Percentiles rank a stretch among this genome's conserved stretches.
Conservation (phyloP, 2,329 filamentous ascomycete genomes). For the Botryotinia narcissicola region DNA sequence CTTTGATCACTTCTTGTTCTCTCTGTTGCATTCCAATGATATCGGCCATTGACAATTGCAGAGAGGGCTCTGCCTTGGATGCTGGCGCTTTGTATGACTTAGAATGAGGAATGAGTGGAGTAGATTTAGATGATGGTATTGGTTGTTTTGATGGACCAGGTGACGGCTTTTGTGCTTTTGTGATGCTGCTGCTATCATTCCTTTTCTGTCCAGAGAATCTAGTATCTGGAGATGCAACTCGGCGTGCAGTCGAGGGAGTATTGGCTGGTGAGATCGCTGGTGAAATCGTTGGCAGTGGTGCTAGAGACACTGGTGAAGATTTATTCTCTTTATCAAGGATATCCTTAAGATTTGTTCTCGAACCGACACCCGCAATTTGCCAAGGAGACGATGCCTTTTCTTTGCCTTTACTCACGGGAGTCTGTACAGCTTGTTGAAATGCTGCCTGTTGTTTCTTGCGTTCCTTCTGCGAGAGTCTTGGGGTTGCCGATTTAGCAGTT, state of each 20-base stretch:
- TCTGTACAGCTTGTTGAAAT: slow-evolving; percentile 42
- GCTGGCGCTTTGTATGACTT: slow-evolving; percentile 58
- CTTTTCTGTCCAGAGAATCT: slow-evolving; percentile 57
- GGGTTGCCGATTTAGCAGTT: slow-evolving; percentile 41
- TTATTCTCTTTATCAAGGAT: slow-evolving; percentile 42
- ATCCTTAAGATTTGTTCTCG: slow-evolving; percentile 52
- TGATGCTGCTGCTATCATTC: slow-evolving; percentile 21
- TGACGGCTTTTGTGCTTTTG: slow-evolving; percentile 23
- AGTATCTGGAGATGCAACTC: slow-evolving; percentile 61
- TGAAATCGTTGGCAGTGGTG: slow-evolving; percentile 28
- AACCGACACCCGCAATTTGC: slow-evolving; percentile 55
- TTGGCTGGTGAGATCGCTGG: slow-evolving; percentile 32
- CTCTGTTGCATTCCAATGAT: slow-evolving; percentile 85
- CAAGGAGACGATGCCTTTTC: slow-evolving; percentile 55
- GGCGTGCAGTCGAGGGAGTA: slow-evolving; percentile 41
- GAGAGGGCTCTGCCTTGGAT: slow-evolving; percentile 59
- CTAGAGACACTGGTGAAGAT: slow-evolving; percentile 32
- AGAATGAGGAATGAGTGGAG: slow-evolving; percentile 55
- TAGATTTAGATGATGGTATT: slow-evolving; percentile 32
- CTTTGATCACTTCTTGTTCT: slow-evolving; percentile 78
- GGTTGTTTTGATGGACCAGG: slow-evolving; percentile 22
- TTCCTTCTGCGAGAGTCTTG: slow-evolving; percentile 86
- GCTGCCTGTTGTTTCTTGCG: slow-evolving; percentile 72
- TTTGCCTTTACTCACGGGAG: slow-evolving; percentile 44
- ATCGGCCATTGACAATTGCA: slow-evolving; percentile 76